A percentile compares a stretch with the other conserved stretches of the same genome.
phyloP scores from a whole-genome alignment of 306 rosid genomes.

The Vicia villosa region DNA sequence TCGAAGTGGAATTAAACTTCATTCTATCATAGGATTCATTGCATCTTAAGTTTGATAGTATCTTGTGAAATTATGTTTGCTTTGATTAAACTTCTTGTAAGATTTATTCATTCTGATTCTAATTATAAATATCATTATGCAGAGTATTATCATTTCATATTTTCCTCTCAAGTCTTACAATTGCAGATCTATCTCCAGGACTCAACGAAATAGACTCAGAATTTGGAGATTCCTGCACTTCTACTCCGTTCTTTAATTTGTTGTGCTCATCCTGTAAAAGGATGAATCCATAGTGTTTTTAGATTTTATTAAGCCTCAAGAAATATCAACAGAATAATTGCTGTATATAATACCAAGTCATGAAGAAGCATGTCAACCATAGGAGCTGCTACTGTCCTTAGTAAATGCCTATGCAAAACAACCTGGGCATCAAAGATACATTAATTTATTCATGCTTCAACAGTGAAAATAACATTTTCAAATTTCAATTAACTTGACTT shows the following conservation, averaged over 20 bases:
- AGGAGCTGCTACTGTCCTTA: conserved; percentile 77
- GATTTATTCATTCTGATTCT: neutral
- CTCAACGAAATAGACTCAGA: conserved; percentile 58
- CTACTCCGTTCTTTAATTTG: conserved; percentile 84
- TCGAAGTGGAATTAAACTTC: neutral
- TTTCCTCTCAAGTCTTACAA: conserved; percentile 53
- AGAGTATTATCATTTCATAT: conserved; percentile 8
- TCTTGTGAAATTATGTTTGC: neutral
- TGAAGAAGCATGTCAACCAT: conserved; percentile 73
- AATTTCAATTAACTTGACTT: conserved; percentile 45
- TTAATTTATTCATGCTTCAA: conserved; percentile 40
- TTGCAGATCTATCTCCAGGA: conserved; percentile 74
- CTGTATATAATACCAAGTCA: conserved; percentile 59
- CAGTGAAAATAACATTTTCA: conserved; percentile 27
- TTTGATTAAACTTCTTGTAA: neutral
- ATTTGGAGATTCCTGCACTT: conserved; percentile 62
- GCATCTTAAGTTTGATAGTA: neutral
- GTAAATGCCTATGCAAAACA: conserved; percentile 93
- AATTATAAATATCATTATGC: neutral
- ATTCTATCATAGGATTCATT: neutral
- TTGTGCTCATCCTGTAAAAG: conserved; percentile 73
- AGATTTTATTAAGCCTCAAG: conserved; percentile 23
- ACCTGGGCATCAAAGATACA: conserved; percentile 57
- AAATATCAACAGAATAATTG: conserved; percentile 24
- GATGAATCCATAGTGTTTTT: conserved; percentile 24